Percentiles rank a stretch among this genome's conserved stretches.
These are phyloP conservation scores for Candida stauntonica DNA, from an alignment of 805 yeast genomes.

Conservation along the genomic window DNA sequence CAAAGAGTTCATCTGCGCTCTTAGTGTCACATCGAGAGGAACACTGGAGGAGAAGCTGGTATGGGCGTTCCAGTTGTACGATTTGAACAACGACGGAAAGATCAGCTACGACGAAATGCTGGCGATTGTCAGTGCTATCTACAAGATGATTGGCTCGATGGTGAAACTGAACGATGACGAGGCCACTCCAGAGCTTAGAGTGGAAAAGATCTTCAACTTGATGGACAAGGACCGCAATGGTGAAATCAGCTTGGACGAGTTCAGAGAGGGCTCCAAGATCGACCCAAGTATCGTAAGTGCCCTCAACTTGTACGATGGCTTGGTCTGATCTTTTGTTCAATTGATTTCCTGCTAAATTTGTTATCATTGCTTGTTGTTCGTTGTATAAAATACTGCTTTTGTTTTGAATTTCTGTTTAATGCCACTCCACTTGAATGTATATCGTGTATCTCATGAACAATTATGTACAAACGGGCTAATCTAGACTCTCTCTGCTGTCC, in stretches of 20 bases:
- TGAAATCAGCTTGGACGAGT: constrained; percentile 76
- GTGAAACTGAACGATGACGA: constrained; percentile 86
- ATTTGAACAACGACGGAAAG: constrained; percentile 72
- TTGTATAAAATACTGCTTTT: no score
- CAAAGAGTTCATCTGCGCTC: constrained; percentile 84
- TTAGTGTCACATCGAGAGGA: constrained; percentile 85
- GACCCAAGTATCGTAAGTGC: constrained; percentile 78
- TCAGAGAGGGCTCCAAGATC: constrained; percentile 71
- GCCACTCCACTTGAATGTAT: no score
- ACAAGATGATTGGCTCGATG: constrained; percentile 95
- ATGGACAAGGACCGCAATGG: constrained; percentile 70
- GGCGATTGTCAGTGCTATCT: constrained; percentile 74
- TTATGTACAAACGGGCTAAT: no score
- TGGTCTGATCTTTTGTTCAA: constrained; percentile 43
- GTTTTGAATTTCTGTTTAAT: no score
- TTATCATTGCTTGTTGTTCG: no score
- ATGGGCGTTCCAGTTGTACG: constrained; percentile 91
- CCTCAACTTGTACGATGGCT: constrained; percentile 72
- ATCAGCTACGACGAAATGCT: constrained; percentile 76
- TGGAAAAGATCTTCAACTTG: constrained; percentile 69
- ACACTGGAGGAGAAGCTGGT: constrained; percentile 74
- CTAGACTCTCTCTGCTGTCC: constrained; percentile 86
- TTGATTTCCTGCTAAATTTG: constrained; percentile 1
- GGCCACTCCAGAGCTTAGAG: constrained; percentile 84
- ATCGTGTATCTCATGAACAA: no score